Conservation (phyloP, 140 eudicot genomes). For the Bidens hawaiensis region DNA sequence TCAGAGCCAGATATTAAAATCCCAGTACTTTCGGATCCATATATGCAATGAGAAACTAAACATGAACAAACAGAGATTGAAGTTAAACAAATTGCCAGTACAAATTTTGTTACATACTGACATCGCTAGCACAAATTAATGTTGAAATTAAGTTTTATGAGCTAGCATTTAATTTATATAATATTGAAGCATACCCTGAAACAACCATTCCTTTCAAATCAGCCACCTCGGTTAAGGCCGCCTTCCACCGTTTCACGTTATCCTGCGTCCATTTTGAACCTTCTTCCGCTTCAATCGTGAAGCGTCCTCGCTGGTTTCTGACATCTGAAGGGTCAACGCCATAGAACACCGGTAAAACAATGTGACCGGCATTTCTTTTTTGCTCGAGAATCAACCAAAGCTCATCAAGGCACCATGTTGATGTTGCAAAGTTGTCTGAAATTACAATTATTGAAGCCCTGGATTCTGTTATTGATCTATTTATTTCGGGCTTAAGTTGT, state of each 20-base stretch:
- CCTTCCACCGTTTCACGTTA: not conserved
- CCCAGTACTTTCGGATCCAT: too few species aligned
- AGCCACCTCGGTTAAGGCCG: too few species aligned
- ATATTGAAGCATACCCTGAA: too few species aligned
- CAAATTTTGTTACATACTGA: too few species aligned
- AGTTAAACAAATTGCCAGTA: too few species aligned
- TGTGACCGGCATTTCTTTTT: not conserved
- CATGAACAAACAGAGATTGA: too few species aligned
- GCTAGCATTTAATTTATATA: too few species aligned
- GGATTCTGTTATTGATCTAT: not conserved
- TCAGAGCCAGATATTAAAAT: too few species aligned
- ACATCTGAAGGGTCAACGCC: not conserved
- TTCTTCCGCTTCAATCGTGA: not conserved
- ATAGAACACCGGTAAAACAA: not conserved
- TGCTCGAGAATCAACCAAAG: not conserved
- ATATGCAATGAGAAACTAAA: too few species aligned
- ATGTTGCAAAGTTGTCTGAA: not conserved
- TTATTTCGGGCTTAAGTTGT: not conserved
- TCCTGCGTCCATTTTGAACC: not conserved
- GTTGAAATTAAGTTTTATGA: too few species aligned
- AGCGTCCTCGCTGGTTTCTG: not conserved
- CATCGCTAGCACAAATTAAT: too few species aligned
- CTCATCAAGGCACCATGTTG: slow-evolving; percentile 11
- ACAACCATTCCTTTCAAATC: too few species aligned
- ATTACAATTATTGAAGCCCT: not conserved